Evolutionary conservation across 2,329 filamentous ascomycete genomes (phyloP).

Genomic region (Colletotrichum agaves): DNA sequence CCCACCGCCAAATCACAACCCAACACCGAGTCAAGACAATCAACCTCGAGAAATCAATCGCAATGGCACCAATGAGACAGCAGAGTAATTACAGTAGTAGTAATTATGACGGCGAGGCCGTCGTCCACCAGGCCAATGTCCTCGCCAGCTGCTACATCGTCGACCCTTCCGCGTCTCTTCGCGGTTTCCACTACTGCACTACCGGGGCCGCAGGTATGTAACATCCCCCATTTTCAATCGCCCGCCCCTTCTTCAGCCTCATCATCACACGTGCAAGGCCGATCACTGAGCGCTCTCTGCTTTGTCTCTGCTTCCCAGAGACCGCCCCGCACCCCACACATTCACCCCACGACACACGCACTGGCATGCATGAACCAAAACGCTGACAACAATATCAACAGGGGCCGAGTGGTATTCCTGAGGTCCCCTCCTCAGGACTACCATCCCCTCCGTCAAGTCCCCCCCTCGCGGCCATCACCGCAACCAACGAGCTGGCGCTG

Average conservation of each 20-base stretch:
- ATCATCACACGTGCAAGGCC: conserved; percentile 37
- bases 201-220: conserved; percentile 81
- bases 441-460: conserved; percentile 89
- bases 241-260: conserved; percentile 16
- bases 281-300: conserved; percentile 11
- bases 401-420: conserved; percentile 95
- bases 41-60: conserved; percentile 45
- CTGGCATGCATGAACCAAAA: conserved; percentile 20
- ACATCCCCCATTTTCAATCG: conserved; percentile 9
- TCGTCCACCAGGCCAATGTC: conserved; percentile 75
- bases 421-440: conserved; percentile 86
- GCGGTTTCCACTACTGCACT: conserved; percentile 96
- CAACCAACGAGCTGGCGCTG: conserved; percentile 74
- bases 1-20: conserved; percentile 33
- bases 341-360: not conserved
- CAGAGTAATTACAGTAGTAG: conserved; percentile 75
- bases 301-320: not conserved
- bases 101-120: conserved; percentile 77
- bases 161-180: conserved; percentile 76
- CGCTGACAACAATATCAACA: conserved; percentile 46
- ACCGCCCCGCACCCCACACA: not conserved
- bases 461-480: conserved; percentile 82
- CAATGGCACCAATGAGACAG: conserved; percentile 78
- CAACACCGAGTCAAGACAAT: conserved; percentile 39
- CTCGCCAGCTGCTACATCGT: conserved; percentile 93